Conservation (phyloP, 1,139 yeast genomes). For the Blastobotrys ciferrii region DNA sequence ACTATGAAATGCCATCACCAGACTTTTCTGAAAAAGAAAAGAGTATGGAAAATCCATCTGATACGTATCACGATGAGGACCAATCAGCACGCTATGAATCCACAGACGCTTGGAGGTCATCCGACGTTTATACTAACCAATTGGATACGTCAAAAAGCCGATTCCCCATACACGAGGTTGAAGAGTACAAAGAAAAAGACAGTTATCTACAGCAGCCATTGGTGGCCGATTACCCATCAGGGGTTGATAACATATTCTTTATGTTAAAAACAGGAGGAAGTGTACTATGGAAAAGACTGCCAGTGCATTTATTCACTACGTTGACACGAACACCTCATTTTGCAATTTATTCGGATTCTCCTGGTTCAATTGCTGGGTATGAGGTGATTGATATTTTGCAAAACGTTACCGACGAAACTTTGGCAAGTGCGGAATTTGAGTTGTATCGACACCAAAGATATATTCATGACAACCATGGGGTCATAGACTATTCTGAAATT, state of each 20-base stretch:
- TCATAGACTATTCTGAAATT: slow-evolving; percentile 25
- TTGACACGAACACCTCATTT: slow-evolving; percentile 36
- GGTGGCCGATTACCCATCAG: slow-evolving; percentile 29
- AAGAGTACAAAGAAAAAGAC: slow-evolving; percentile 15
- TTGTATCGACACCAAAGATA: slow-evolving; percentile 32
- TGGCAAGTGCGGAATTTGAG: slow-evolving; percentile 25
- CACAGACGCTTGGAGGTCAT: slow-evolving; percentile 19
- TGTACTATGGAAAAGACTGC: slow-evolving; percentile 39
- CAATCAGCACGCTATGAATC: slow-evolving; percentile 9
- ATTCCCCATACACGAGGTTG: background rate
- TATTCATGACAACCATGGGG: slow-evolving; percentile 28
- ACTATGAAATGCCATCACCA: background rate
- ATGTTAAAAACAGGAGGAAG: slow-evolving; percentile 41
- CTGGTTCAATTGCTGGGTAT: slow-evolving; percentile 35
- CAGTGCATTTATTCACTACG: slow-evolving; percentile 38
- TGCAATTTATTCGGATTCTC: slow-evolving; percentile 37
- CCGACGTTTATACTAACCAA: slow-evolving; percentile 10
- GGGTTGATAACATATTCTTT: slow-evolving; percentile 29
- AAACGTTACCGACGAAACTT: slow-evolving; percentile 29
- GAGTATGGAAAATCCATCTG: background rate
- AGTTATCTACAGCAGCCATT: slow-evolving; percentile 27
- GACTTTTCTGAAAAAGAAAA: background rate
- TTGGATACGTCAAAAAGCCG: slow-evolving; percentile 3
- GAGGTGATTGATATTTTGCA: slow-evolving; percentile 36
- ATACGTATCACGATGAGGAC: background rate